These are phyloP conservation scores for Fusarium guadeloupense DNA, from an alignment of 2,329 filamentous ascomycete species.

Conservation along the genomic window DNA sequence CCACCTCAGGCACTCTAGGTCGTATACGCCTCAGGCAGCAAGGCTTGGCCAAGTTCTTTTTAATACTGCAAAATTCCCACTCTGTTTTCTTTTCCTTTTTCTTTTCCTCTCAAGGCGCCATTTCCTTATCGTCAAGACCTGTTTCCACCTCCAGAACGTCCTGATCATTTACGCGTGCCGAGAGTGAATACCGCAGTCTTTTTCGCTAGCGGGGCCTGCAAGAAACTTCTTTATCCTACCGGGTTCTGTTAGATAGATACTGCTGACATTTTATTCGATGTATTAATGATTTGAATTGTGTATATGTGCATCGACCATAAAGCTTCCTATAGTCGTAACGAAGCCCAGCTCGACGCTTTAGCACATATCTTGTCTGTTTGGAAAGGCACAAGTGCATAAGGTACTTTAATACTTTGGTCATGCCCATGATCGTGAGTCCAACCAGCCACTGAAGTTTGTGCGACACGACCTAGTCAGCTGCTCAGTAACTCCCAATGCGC, in stretches of 20 bases:
- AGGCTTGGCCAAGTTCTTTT: not conserved
- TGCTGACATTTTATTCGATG: conserved; percentile 72
- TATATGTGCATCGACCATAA: not conserved
- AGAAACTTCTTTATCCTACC: conserved; percentile 61
- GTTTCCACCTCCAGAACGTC: conserved; percentile 74
- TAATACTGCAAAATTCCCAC: conserved; percentile 22
- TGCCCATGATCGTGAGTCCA: not conserved
- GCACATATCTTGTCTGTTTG: not conserved
- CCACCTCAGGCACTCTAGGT: too few species aligned
- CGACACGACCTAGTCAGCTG: not conserved
- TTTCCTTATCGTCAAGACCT: conserved; percentile 96
- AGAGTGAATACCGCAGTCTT: conserved; percentile 83
- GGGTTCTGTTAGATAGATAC: conserved; percentile 97
- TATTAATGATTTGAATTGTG: not conserved
- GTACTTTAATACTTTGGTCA: not conserved
- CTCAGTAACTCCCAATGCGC: not conserved
- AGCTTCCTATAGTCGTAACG: not conserved
- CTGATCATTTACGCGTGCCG: conserved; percentile 92
- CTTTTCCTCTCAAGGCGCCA: conserved; percentile 69
- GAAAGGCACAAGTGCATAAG: not conserved
- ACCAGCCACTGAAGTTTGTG: not conserved
- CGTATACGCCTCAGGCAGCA: conserved; percentile 43
- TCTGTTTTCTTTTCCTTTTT: conserved; percentile 40
- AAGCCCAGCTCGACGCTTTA: not conserved
- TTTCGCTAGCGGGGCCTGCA: conserved; percentile 98